Percentiles rank a stretch among this genome's conserved stretches.
Evolutionary conservation across 495 filamentous ascomycete species (phyloP).

Genomic region (Aspergillus cavernicola): DNA sequence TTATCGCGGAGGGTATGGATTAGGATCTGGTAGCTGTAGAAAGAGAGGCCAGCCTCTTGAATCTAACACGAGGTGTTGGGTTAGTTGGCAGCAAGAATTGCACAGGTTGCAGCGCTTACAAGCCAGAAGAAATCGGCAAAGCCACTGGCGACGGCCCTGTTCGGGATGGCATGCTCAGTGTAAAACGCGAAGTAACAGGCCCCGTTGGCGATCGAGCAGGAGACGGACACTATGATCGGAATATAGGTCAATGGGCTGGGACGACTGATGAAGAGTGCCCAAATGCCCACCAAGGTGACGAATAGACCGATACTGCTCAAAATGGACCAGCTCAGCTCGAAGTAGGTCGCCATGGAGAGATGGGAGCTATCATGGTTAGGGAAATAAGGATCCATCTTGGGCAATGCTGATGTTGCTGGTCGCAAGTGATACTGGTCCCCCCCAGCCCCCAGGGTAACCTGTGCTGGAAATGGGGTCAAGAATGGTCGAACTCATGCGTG

Average conservation of each 20-base stretch:
- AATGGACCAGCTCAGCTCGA: slow-evolving; percentile 36
- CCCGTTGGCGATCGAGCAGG: slow-evolving; percentile 30
- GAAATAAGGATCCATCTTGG: neutral
- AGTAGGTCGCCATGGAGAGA: slow-evolving; percentile 14
- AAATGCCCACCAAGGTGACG: slow-evolving; percentile 25
- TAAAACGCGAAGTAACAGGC: slow-evolving; percentile 37
- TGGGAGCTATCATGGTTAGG: neutral
- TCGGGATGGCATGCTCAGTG: slow-evolving; percentile 15
- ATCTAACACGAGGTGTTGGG: slow-evolving; percentile 15
- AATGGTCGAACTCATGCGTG: neutral
- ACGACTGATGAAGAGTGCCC: slow-evolving; percentile 25
- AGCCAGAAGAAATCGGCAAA: slow-evolving; percentile 34
- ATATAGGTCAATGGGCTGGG: slow-evolving; percentile 25
- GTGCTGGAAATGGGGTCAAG: neutral
- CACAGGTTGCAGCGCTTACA: slow-evolving; percentile 11
- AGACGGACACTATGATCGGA: slow-evolving; percentile 27
- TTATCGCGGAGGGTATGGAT: slow-evolving; percentile 21
- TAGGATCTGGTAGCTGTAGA: slow-evolving; percentile 37
- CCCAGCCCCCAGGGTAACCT: neutral
- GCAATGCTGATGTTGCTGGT: neutral
- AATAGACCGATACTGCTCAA: slow-evolving; percentile 30
- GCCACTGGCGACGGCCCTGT: slow-evolving; percentile 21
- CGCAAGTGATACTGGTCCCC: neutral
- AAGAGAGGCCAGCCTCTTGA: slow-evolving; percentile 37
- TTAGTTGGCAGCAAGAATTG: neutral